phyloP scores from a whole-genome alignment of 2,329 filamentous ascomycete genomes.

The Penicillium sp. region DNA sequence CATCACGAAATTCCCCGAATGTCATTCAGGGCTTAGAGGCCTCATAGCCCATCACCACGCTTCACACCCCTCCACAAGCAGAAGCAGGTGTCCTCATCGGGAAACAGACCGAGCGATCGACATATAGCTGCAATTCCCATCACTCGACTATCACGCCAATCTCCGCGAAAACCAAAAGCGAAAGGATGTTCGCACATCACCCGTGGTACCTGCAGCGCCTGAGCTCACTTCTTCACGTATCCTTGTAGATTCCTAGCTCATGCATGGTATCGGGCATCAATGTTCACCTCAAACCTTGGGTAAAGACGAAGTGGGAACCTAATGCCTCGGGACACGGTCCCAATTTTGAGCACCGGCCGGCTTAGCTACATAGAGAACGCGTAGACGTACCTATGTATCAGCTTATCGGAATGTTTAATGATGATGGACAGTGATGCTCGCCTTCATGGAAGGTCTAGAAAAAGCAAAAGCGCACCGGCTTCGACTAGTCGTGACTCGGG shows the following conservation, averaged over 20 bases:
- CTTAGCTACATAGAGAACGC: background rate
- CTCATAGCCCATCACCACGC: background rate
- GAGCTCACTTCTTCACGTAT: background rate
- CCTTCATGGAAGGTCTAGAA: slow-evolving; percentile 8
- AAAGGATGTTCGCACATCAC: slow-evolving; percentile 3
- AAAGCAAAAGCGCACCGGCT: slow-evolving; percentile 4
- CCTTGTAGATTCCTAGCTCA: too few species aligned
- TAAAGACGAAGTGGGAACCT: background rate
- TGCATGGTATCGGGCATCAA: too few species aligned
- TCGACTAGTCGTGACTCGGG: background rate
- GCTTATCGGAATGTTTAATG: slow-evolving; percentile 1
- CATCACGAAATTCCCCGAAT: background rate
- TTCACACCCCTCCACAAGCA: background rate
- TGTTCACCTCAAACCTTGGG: too few species aligned
- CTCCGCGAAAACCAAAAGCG: background rate
- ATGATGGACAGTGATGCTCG: slow-evolving; percentile 7
- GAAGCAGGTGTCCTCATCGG: background rate
- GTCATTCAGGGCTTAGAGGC: background rate
- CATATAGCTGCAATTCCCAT: background rate
- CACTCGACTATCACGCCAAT: background rate
- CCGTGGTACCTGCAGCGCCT: slow-evolving; percentile 11
- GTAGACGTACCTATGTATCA: slow-evolving; percentile 1
- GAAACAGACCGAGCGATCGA: background rate
- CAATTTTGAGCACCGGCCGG: background rate
- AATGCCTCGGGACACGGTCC: background rate